Evolutionary conservation across 2,329 filamentous ascomycete genomes (phyloP).

Genomic region (Botrytis fragariae): DNA sequence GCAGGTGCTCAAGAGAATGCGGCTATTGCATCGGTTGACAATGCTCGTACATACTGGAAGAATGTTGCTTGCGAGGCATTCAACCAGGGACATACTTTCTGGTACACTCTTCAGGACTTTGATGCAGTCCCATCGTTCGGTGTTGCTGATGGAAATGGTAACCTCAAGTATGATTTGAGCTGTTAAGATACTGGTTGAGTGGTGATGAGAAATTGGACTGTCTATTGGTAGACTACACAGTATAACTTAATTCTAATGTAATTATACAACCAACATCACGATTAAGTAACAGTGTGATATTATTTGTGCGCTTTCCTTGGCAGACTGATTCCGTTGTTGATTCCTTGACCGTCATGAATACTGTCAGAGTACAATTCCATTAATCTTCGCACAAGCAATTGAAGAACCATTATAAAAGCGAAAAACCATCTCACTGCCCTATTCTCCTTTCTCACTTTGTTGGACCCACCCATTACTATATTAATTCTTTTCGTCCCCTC

Average conservation of each 20-base stretch:
- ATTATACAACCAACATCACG: neutral
- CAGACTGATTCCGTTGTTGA: neutral
- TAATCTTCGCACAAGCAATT: neutral
- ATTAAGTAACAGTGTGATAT: neutral
- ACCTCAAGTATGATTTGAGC: conserved; percentile 31
- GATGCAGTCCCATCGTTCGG: conserved; percentile 42
- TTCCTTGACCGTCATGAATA: neutral
- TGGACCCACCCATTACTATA: neutral
- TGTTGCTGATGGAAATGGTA: conserved; percentile 38
- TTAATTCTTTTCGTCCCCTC: neutral
- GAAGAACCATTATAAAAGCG: too few relatives aligned
- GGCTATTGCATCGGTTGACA: conserved; percentile 54
- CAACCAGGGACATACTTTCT: conserved; percentile 55
- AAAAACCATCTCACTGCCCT: neutral
- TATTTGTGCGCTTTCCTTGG: neutral
- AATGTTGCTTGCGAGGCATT: conserved; percentile 58
- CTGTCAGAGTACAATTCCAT: neutral
- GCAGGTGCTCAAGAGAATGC: conserved; percentile 52
- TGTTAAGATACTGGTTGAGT: conserved; percentile 22
- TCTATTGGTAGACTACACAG: neutral
- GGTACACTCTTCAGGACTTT: conserved; percentile 61
- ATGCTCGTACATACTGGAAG: conserved; percentile 64
- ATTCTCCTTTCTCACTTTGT: neutral
- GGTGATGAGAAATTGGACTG: neutral
- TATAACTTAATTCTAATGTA: conserved; percentile 9